phyloP scores from a whole-genome alignment of 192 early-diverging fungal genomes.

The Paraglomus brasilianum region DNA sequence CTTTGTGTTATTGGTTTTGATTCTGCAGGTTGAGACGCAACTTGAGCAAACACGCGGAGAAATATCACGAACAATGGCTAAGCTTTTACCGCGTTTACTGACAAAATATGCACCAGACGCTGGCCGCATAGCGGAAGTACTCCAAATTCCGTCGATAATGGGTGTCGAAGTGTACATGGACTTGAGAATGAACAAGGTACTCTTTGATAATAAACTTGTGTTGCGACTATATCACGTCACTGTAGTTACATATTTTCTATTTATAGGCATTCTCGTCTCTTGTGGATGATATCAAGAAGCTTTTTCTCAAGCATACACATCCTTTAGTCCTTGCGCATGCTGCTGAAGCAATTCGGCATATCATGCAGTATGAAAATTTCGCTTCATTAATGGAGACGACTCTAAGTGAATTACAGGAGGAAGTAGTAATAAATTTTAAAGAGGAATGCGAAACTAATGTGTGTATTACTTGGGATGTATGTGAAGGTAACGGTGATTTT shows the following conservation, averaged over 20 bases:
- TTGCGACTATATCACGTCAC: neutral
- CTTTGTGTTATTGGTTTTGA: neutral
- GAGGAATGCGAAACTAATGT: conserved; percentile 38
- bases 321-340: conserved; percentile 42
- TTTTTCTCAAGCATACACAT: conserved; percentile 44
- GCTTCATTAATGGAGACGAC: conserved; percentile 37
- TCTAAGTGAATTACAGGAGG: conserved; percentile 39
- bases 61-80: conserved; percentile 44
- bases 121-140: conserved; percentile 39
- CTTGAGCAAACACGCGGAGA: conserved; percentile 42
- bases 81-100: conserved; percentile 43
- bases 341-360: conserved; percentile 39
- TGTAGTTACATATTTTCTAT: neutral
- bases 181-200: conserved; percentile 44
- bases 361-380: conserved; percentile 41
- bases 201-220: neutral
- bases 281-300: conserved; percentile 45
- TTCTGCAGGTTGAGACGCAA: conserved; percentile 37
- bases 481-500: neutral
- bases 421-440: conserved; percentile 32
- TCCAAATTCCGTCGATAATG: conserved; percentile 46
- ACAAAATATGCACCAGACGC: conserved; percentile 48
- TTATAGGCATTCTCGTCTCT: conserved; percentile 48
- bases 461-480: neutral
- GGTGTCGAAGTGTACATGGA: conserved; percentile 49